These are phyloP conservation scores for Russula abietina DNA, from an alignment of 768 basidiomycete species.

Conservation along the genomic window DNA sequence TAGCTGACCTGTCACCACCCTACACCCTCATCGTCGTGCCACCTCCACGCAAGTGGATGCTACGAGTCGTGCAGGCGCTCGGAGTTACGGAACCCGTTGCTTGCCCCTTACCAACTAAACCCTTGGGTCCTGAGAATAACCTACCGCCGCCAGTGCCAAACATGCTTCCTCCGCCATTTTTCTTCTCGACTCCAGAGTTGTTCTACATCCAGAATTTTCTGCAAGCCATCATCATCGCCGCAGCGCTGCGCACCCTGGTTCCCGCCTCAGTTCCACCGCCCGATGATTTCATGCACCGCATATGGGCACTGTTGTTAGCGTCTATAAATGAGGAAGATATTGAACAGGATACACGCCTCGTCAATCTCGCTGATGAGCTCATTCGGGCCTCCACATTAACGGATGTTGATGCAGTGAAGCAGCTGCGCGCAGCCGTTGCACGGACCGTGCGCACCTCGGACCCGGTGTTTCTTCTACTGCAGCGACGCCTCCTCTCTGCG, in stretches of 20 bases:
- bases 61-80: conserved; percentile 43
- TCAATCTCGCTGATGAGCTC: conserved; percentile 71
- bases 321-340: conserved; percentile 43
- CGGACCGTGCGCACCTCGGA: conserved; percentile 56
- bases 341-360: conserved; percentile 45
- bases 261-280: conserved; percentile 28
- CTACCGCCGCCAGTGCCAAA: conserved; percentile 31
- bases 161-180: conserved; percentile 57
- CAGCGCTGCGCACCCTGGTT: conserved; percentile 52
- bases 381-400: conserved; percentile 43
- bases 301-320: conserved; percentile 58
- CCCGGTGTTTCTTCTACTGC: conserved; percentile 61
- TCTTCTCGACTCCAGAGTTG: conserved; percentile 50
- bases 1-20: conserved; percentile 19
- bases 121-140: conserved; percentile 12
- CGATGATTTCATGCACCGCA: conserved; percentile 46
- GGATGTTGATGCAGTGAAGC: conserved; percentile 42
- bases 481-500: conserved; percentile 48
- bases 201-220: conserved; percentile 61
- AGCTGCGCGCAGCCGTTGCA: conserved; percentile 54
- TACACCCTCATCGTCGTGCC: conserved; percentile 22
- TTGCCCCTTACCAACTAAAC: conserved; percentile 25
- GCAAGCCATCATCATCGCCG: conserved; percentile 63
- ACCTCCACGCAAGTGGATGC: conserved; percentile 38
- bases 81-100: conserved; percentile 38